Conservation (phyloP, 495 filamentous ascomycete species). For the Penicillium malachiteum region DNA sequence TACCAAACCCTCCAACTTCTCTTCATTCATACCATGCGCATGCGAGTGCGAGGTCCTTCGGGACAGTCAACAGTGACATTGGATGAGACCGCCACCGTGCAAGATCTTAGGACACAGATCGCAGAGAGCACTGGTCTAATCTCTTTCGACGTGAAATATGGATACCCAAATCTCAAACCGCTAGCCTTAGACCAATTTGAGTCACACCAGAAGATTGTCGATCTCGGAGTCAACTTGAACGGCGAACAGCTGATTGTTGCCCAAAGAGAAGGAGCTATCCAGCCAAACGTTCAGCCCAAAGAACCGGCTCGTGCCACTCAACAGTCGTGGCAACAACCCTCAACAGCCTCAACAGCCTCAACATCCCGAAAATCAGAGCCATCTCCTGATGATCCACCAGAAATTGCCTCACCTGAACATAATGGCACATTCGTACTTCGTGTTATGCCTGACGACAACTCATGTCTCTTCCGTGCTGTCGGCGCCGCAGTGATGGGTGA, state of each 20-base stretch:
- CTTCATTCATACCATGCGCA: constrained; percentile 45
- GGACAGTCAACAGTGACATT: constrained; percentile 64
- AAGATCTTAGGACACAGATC: constrained; percentile 59
- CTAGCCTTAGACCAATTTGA: constrained; percentile 57
- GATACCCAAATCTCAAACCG: constrained; percentile 72
- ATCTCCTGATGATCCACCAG: constrained; percentile 60
- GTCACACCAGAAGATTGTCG: constrained; percentile 45
- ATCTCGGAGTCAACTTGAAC: constrained; percentile 67
- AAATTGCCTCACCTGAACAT: constrained; percentile 61
- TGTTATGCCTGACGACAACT: constrained; percentile 97
- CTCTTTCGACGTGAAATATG: constrained; percentile 76
- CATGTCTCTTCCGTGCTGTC: constrained; percentile 89
- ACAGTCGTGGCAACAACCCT: constrained; percentile 17
- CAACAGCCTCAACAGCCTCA: constrained; percentile 20
- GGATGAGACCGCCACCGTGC: constrained; percentile 62
- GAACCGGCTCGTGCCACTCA: constrained; percentile 19
- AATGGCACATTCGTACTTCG: constrained; percentile 72
- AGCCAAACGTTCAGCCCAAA: constrained; percentile 17
- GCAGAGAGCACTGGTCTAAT: constrained; percentile 49
- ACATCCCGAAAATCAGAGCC: constrained; percentile 16
- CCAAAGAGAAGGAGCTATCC: constrained; percentile 35
- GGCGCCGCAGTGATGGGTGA: constrained; percentile 71
- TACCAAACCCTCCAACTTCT: not conserved
- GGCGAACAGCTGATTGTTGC: constrained; percentile 80
- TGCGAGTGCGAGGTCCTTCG: constrained; percentile 61